A percentile compares a stretch with the other conserved stretches of the same genome.
Evolutionary conservation across 2,329 filamentous ascomycete species (phyloP).

Genomic region (Drechslerella stenobrocha): DNA sequence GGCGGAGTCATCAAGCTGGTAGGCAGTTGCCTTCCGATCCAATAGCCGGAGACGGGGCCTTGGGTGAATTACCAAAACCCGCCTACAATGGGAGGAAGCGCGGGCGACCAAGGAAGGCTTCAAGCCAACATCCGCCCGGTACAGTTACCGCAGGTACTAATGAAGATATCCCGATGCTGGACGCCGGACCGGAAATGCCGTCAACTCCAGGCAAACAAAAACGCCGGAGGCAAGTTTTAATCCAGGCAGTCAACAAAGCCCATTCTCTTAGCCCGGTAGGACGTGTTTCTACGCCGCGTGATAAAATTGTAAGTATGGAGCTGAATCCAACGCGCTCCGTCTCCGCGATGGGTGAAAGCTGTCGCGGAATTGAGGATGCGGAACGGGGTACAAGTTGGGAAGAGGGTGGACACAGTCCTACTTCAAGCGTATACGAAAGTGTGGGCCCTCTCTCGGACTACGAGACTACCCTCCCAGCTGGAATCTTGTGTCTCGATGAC

Average conservation of each 20-base stretch:
- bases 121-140: too few relatives aligned
- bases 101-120: constrained; percentile 25
- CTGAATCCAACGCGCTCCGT: too few relatives aligned
- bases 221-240: too few relatives aligned
- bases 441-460: not conserved
- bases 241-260: too few relatives aligned
- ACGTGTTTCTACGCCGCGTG: too few relatives aligned
- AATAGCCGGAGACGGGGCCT: constrained; percentile 3
- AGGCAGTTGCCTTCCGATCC: not conserved
- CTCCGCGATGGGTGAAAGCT: too few relatives aligned
- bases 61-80: constrained; percentile 1
- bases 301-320: too few relatives aligned
- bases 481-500: constrained; percentile 10
- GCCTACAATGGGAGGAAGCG: constrained; percentile 34
- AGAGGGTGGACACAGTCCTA: too few relatives aligned
- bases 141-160: not conserved
- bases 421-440: constrained; percentile 21
- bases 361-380: too few relatives aligned
- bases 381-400: too few relatives aligned
- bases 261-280: too few relatives aligned
- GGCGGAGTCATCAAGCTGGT: not conserved
- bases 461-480: constrained; percentile 20
- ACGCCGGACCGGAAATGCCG: not conserved
- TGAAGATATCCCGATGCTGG: constrained; percentile 3
- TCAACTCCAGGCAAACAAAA: too few relatives aligned